These are phyloP conservation scores for Daucus carota DNA, from an alignment of 129 eudicot genomes.

Conservation along the genomic window DH1_v3.0 NC_030384.2:34384501-34385000, in stretches of 20 bases:
- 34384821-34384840: slow-evolving; percentile 6
- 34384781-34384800: slow-evolving; percentile 52
- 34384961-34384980: neutral
- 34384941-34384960: neutral
- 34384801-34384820: slow-evolving; percentile 29
- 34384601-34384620: slow-evolving; percentile 12
- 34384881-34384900: slow-evolving; percentile 29
- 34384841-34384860: slow-evolving; percentile 24
- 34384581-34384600: slow-evolving; percentile 22
- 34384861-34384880: slow-evolving; percentile 2
- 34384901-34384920: slow-evolving; percentile 59
- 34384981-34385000: neutral
- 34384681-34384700: slow-evolving; percentile 15
- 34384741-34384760: slow-evolving; percentile 41
- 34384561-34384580: slow-evolving; percentile 71
- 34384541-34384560: slow-evolving; percentile 32
- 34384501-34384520: slow-evolving; percentile 11
- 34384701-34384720: neutral
- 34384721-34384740: slow-evolving; percentile 27
- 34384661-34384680: slow-evolving; percentile 30
- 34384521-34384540: slow-evolving; percentile 10
- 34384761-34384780: slow-evolving; percentile 23
- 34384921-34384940: slow-evolving; percentile 18
- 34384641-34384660: slow-evolving; percentile 44
- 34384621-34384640: slow-evolving; percentile 18